Percentiles rank a stretch among this genome's conserved stretches.
Conservation (phyloP, 768 basidiomycete species). For the Pisolithus tinctorius region DNA sequence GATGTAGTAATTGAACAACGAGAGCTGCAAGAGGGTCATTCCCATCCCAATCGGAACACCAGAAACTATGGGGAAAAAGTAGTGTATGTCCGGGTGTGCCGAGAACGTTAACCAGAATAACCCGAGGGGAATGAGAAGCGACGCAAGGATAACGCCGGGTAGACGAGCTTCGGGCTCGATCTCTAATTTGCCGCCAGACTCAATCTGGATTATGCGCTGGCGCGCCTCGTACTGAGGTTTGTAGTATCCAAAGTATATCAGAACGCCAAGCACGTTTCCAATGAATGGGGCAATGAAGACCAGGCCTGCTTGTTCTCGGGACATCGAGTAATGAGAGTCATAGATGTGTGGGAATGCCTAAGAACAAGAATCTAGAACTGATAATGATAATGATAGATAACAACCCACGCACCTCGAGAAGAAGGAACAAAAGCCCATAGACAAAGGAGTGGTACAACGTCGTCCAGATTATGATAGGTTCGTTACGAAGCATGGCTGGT, state of each 20-base stretch:
- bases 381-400: not conserved
- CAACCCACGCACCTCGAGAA: conserved; percentile 17
- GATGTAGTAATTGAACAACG: conserved; percentile 19
- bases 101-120: conserved; percentile 23
- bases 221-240: conserved; percentile 18
- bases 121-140: conserved; percentile 15
- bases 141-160: conserved; percentile 15
- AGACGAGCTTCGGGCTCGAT: conserved; percentile 16
- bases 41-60: conserved; percentile 21
- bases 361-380: not conserved
- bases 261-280: conserved; percentile 18
- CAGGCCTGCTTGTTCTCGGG: conserved; percentile 14
- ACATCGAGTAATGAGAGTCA: conserved; percentile 15
- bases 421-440: conserved; percentile 22
- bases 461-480: conserved; percentile 23
- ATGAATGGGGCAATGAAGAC: conserved; percentile 18
- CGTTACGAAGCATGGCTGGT: conserved; percentile 17
- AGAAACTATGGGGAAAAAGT: conserved; percentile 16
- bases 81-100: conserved; percentile 15
- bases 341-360: conserved; percentile 17
- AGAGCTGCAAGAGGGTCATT: conserved; percentile 23
- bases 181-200: conserved; percentile 11
- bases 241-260: conserved; percentile 15
- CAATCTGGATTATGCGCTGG: conserved; percentile 8
- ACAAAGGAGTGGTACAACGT: conserved; percentile 23